phyloP scores from a whole-genome alignment of 2,329 filamentous ascomycete species.

The Monosporascus cannonballus region DNA sequence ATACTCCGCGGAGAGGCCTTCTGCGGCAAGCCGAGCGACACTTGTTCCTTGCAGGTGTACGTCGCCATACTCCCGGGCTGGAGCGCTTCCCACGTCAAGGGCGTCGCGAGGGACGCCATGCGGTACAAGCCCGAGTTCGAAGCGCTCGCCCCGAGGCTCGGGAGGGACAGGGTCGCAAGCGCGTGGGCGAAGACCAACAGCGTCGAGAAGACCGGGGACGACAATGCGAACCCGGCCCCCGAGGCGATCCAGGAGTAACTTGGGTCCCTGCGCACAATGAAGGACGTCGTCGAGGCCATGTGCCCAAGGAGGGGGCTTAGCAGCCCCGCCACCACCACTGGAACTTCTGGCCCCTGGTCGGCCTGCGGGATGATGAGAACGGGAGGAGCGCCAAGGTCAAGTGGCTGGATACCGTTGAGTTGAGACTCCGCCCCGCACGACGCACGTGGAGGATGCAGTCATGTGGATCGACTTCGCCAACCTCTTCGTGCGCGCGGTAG shows the following conservation, averaged over 20 bases:
- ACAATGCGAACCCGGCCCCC: background rate
- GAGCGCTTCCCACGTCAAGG: conserved; percentile 13
- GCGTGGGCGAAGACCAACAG: background rate
- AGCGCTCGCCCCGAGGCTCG: background rate
- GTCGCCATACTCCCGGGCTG: conserved; percentile 26
- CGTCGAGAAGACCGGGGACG: background rate
- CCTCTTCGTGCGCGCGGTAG: background rate
- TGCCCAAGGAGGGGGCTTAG: no score
- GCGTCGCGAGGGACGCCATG: conserved; percentile 31
- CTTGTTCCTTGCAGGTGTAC: conserved; percentile 23
- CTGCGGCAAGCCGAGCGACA: background rate
- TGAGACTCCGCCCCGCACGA: background rate
- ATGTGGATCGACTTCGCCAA: background rate
- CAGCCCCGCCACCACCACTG: background rate
- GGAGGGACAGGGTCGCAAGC: background rate
- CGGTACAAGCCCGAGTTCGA: conserved; percentile 37
- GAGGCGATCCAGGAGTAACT: no score
- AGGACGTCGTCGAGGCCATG: background rate
- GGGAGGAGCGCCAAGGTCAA: background rate
- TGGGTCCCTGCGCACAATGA: background rate
- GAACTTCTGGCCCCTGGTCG: background rate
- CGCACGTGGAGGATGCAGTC: background rate
- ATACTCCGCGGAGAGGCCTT: background rate
- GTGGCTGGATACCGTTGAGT: background rate
- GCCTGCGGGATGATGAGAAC: background rate